Evolutionary conservation across 352 stramenopile species (phyloP), one percentile per base, ranked within the genome.

Genomic region (Peronospora destructor): DNA sequence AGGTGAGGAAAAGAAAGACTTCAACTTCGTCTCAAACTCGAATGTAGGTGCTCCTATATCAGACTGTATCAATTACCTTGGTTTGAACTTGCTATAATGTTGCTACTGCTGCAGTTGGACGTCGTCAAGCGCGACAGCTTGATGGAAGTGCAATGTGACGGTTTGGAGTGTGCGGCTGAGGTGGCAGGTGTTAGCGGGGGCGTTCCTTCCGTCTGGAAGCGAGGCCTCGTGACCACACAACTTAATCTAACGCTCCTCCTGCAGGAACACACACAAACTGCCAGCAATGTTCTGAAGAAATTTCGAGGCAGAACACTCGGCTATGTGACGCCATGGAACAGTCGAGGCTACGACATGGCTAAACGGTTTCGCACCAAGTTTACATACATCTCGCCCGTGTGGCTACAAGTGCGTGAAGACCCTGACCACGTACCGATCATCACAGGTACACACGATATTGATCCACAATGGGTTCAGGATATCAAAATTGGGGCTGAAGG

Each of bases 281-380:
- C 43, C 6, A 67, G 13, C 10, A 45, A 45, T 13, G 34, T 61
- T 13, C 28, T 62, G 4, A 79, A 80, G 35, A 33, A 52, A 8
- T 87, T 87, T 33, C 14, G 28, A 10, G 71, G 73, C 12, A 78
- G 90, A 52, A 76, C 64, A 19, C 51, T 91, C 26, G 78, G 74
- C 14, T 91, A 88, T 51, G 78, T 91, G 49, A 91, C 81, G 3
- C 81, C 81, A 10, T 91, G 81, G 78, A 89, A 91, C 66, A 75
- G 45, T 17, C 72, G 70, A 12, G 81, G 81, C n/a, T 91, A 90
- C 55, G 68, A 87, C 46, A 70, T 71, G 36, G 76, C 78, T 50
- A 84, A 77, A 50, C 37, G 56, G 19, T 91, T 87, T 43, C 70
- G 74, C 9, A n/a, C n/a, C 34, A 89, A 88, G 54, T 82, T 91